Base-by-base conservation (phyloP, 2,329 filamentous ascomycete species). In the Ascochyta pisi region DNA sequence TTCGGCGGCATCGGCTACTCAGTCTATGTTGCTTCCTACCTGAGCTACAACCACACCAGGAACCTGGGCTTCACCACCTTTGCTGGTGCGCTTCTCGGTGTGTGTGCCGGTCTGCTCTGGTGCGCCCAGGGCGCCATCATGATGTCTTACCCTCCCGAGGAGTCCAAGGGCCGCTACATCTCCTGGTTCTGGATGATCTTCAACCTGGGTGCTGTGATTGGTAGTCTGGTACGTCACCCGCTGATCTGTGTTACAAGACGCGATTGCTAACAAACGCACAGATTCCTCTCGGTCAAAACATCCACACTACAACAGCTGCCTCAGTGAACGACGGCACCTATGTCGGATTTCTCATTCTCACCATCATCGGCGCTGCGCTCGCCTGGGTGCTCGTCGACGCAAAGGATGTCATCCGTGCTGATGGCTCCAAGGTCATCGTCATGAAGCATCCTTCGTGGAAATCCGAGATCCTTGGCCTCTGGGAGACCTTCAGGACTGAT, bases 171-270 rank as follows among this genome's bases (percentile, higher is more conserved):
- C 40, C 87, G 88, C 57, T 96, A 92, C 75, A 96, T 96, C 74
- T 90, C 90, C 58, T 88, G 87, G 80, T 96, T 96, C 79, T 96
- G 93, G 93, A 87, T 92, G 74, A 96, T 97, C 69, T 97, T 96
- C 83, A 96, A 96, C 77, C 77, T 93, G 56, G 93, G 93, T 66
- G 92, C 88, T 67, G 92, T 96, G 58, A 91, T 97, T 74, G 93
- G 93, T 60, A 87, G 88, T 69, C 73, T 87, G 79, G 84, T 86
- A 76, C 73, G 82, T 73, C 53, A 77, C 35, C n/a, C 52, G 26
- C 40, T 44, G 26, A 37, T 57, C 50, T 57, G 43, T 88, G 67
- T 78, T 51, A 43, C 43, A 22, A 43, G 38, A 15, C 45, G 8
- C 27, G 34, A 37, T 43, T 39, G 47, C 62, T 66, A 44, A 67